Conservation (phyloP, 371 early-diverging fungal genomes). For the Mortierella sp. region DNA sequence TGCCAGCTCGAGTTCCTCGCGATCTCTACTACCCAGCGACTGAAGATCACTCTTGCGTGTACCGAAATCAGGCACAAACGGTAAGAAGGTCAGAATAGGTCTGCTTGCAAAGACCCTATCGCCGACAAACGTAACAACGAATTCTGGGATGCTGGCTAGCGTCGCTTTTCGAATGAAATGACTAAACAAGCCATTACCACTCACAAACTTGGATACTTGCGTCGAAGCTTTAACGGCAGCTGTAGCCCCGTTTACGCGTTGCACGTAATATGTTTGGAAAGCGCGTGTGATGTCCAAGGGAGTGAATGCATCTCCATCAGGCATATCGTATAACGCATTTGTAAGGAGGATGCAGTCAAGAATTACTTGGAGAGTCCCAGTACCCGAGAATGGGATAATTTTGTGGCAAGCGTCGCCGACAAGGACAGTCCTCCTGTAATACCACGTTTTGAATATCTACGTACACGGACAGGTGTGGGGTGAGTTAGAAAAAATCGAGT, state of each 20-base stretch:
- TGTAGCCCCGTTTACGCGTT: too few relatives aligned
- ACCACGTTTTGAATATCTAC: constrained; percentile 46
- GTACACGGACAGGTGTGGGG: not conserved
- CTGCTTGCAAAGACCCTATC: constrained; percentile 36
- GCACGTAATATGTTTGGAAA: too few relatives aligned
- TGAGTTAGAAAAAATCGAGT: too few relatives aligned
- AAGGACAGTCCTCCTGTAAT: constrained; percentile 36
- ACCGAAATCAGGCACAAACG: constrained; percentile 30
- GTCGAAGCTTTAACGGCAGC: too few relatives aligned
- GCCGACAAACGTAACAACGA: constrained; percentile 6
- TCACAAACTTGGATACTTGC: too few relatives aligned
- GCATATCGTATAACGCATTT: constrained; percentile 16
- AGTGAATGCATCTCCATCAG: too few relatives aligned
- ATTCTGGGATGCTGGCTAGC: constrained; percentile 22
- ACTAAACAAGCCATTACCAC: not conserved
- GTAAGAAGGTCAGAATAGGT: constrained; percentile 30
- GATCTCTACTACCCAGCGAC: constrained; percentile 27
- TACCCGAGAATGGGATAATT: constrained; percentile 31
- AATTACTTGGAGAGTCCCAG: constrained; percentile 33
- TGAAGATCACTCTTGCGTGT: constrained; percentile 28
- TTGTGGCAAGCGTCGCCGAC: constrained; percentile 53
- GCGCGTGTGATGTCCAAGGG: too few relatives aligned
- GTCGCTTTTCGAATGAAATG: constrained; percentile 24
- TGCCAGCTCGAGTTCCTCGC: constrained; percentile 27
- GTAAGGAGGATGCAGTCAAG: constrained; percentile 38